Conservation (phyloP, 2,329 filamentous ascomycete genomes). For the Diaporthe sp. region DNA sequence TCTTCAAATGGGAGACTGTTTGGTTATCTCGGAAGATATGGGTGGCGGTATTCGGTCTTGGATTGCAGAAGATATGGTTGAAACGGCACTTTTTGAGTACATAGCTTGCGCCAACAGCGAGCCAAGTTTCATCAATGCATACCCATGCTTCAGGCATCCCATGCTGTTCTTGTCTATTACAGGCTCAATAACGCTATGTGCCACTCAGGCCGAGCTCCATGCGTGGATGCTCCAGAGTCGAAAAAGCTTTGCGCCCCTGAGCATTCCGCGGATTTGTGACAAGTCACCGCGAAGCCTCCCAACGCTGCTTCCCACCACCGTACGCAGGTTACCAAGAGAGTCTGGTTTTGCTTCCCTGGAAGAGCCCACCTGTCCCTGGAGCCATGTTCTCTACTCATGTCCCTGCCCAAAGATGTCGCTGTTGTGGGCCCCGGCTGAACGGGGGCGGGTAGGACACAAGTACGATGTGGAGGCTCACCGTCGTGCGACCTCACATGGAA, state of each 20-base stretch:
- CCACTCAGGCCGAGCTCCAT: no score
- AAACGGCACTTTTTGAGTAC: neutral
- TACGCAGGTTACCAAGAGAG: neutral
- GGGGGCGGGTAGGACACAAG: neutral
- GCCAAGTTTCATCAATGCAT: neutral
- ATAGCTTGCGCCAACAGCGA: slow-evolving; percentile 14
- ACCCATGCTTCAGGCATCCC: neutral
- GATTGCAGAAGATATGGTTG: neutral
- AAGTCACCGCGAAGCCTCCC: neutral
- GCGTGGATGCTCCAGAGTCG: neutral
- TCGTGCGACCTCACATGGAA: neutral
- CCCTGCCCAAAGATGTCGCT: neutral
- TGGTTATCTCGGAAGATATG: neutral
- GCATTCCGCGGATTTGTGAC: neutral
- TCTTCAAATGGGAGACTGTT: slow-evolving; percentile 1
- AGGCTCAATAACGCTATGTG: neutral
- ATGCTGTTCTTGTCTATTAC: neutral
- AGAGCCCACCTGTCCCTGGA: neutral
- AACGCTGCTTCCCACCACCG: neutral
- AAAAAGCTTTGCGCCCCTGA: neutral
- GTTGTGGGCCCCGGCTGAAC: neutral
- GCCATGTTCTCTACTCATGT: neutral
- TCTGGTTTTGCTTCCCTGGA: neutral
- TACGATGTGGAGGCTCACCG: neutral
- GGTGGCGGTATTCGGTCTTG: neutral